Base-by-base conservation (phyloP, 2,329 filamentous ascomycete species). In the Fusarium musae region DNA sequence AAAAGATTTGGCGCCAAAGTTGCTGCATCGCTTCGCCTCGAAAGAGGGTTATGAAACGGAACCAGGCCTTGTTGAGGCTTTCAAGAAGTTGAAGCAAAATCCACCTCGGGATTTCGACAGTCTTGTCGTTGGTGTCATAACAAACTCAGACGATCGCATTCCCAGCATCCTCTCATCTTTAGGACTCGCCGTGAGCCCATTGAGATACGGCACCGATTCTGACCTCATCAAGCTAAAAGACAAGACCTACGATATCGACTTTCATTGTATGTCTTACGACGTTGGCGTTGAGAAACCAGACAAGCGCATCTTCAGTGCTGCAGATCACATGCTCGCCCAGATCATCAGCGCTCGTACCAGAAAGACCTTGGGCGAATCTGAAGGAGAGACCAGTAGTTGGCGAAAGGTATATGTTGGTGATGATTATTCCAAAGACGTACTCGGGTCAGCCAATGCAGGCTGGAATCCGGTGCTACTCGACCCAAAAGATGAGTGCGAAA, bases 251-350 rank as follows among this genome's bases (percentile, higher is more conserved):
- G 63, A 76, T 1, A 59, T 76, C 2, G 74, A 76, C 13, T 76
- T 76, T 4, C 74, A 76, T 1, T 76, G 74, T 44, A 85, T 91
- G 78, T 92, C 89, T 23, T 92, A 92, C 71, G 89, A 92, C 73
- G 87, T 89, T 9, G 90, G 90, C 0, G 77, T 81, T 30, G 88
- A 89, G 72, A 93, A 93, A 78, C 91, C 91, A 0, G 83, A 89
- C 59, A 70, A 65, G 13, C 72, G 77, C 6, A 90, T 92, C 5
- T 93, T 92, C 69, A 78, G 83, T 3, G 86, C 88, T 0, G 90
- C 89, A 1, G 83, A 85, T 49, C 70, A 78, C 2, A 81, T 89
- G 82, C 77, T 76, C 10, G 47, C 58, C 2, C 57, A 73, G 15
- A 16, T 69, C 8, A 63, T 75, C 3, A 62, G 66, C 13, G 21